phyloP scores from a whole-genome alignment of 140 eudicot species.

The Stevia rebaudiana region DNA sequence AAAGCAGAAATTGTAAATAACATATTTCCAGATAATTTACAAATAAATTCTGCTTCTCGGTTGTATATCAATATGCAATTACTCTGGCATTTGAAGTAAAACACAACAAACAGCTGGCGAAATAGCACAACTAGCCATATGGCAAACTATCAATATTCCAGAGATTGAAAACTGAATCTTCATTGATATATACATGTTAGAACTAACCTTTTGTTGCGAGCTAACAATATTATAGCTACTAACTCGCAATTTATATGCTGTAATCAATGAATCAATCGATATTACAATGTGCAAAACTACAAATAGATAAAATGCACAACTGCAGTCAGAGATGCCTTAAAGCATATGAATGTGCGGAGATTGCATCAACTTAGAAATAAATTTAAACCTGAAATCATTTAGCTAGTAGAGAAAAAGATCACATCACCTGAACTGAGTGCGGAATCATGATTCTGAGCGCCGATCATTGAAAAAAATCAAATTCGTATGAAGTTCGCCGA shows the following conservation, averaged over 20 bases:
- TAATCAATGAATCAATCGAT: background rate
- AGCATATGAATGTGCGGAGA: background rate
- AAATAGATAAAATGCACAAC: constrained; percentile 1
- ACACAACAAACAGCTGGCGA: background rate
- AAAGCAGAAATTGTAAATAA: too few species aligned
- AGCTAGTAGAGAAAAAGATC: constrained; percentile 9
- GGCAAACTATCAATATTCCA: background rate
- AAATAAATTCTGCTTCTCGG: background rate
- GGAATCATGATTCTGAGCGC: constrained; percentile 12
- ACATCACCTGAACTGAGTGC: constrained; percentile 30
- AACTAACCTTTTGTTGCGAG: background rate
- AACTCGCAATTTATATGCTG: background rate
- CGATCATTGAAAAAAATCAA: constrained; percentile 12
- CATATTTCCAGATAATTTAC: too few species aligned
- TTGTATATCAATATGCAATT: background rate
- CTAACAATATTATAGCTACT: background rate
- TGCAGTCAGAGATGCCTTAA: constrained; percentile 5
- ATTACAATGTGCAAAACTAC: background rate
- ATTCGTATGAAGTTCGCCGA: background rate
- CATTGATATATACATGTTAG: background rate
- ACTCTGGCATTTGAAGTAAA: background rate
- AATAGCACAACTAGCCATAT: background rate
- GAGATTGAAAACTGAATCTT: background rate
- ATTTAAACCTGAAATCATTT: background rate
- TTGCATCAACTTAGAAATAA: constrained; percentile 1